Evolutionary conservation across 495 filamentous ascomycete genomes (phyloP), one percentile per base, ranked within the genome.

Genomic region (Filosporella fistucella): DNA sequence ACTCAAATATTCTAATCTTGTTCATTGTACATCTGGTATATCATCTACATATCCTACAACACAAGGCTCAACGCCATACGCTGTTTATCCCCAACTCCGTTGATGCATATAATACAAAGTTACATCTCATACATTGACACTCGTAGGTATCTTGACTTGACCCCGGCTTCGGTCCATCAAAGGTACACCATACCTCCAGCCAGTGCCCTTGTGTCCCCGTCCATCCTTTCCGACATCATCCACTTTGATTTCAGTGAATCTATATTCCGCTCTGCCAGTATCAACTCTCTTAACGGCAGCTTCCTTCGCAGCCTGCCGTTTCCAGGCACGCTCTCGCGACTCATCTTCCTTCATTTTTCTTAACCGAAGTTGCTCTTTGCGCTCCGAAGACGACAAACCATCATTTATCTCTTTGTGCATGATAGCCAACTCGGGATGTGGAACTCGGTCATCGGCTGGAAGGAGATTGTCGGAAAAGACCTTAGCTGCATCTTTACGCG

Each of bases 371-470:
- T 66, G 61, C 40, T 82, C 53, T 3, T 63, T 47, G 2, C 65
- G 57, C 28, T 77, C 65, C 3, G 63, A 26, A 42, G 28, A 33
- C 37, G 65, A 60, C 51, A 59, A 45, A 6, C 66, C 68, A 29
- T 63, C 57, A 3, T 63, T 20, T 37, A 65, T 50, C 42, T 79
- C 76, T 45, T 64, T 69, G 52, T 88, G 83, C 44, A 81, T 63
- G 24, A 73, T 60, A 16, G 95, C 71, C 33, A 97, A 70, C 57
- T 95, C 85, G 1, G 91, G 89, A 62, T 96, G 89, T 6, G 90
- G 90, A 38, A 97, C 87, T 58, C 88, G 84, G 37, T 81, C 69
- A 54, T 98, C 94, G 6, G 89, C 82, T 5, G 94, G 84, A 34
- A 93, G 80, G 32, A 97, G 78, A 13, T 57, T 65, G 3, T 68